phyloP scores from a whole-genome alignment of 176 grass and related monocot genomes.

The Zea luxurians region DNA sequence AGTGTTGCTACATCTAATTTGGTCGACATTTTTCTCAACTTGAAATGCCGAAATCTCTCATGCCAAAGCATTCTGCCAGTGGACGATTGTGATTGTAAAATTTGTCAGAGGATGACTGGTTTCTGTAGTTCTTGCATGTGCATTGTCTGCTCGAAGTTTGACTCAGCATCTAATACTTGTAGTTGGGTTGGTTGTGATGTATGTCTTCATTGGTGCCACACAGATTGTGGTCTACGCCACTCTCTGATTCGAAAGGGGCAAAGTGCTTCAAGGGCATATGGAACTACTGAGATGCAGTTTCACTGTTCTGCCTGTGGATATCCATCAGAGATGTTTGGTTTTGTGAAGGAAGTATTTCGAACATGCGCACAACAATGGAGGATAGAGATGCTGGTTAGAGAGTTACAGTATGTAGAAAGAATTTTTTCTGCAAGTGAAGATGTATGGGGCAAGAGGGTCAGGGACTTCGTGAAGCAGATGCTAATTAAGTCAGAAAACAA shows the following conservation, averaged over 20 bases:
- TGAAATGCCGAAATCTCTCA: conserved; percentile 79
- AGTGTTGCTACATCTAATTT: conserved; percentile 65
- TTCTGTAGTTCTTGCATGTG: conserved; percentile 96
- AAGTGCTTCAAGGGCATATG: conserved; percentile 43
- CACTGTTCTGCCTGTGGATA: conserved; percentile 77
- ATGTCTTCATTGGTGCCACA: conserved; percentile 98
- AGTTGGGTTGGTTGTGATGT: conserved; percentile 95
- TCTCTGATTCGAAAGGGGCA: conserved; percentile 69
- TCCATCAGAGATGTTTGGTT: conserved; percentile 96
- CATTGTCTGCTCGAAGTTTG: conserved; percentile 80
- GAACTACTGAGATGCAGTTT: conserved; percentile 63
- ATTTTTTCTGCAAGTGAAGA: conserved; percentile 79
- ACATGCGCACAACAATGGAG: conserved; percentile 83
- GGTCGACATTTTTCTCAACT: conserved; percentile 75
- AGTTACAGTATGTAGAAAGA: conserved; percentile 73
- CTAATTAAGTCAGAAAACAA: conserved; percentile 63
- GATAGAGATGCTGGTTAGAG: conserved; percentile 61
- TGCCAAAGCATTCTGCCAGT: conserved; percentile 72
- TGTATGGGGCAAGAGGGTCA: conserved; percentile 61
- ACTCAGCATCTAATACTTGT: conserved; percentile 87
- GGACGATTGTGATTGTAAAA: conserved; percentile 82
- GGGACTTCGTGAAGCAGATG: conserved; percentile 65
- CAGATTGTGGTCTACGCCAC: conserved; percentile 69
- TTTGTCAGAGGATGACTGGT: conserved; percentile 63
- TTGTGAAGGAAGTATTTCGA: conserved; percentile 92